phyloP scores from a whole-genome alignment of 305 asterid species.

The Solanum hybrid region DNA sequence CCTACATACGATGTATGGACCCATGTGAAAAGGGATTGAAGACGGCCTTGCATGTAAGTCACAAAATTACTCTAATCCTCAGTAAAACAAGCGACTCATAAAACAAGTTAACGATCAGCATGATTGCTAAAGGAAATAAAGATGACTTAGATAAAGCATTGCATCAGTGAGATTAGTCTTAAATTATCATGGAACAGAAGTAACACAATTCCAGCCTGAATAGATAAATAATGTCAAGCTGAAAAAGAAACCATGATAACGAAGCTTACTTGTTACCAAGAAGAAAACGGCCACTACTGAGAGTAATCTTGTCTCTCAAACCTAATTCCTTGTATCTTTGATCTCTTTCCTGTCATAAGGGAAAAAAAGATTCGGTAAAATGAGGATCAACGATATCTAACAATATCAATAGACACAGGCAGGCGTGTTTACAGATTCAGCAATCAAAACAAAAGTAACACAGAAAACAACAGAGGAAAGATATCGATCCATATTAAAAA shows the following conservation, averaged over 20 bases:
- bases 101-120: background rate
- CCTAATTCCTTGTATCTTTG: conserved; percentile 98
- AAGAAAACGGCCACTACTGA: conserved; percentile 96
- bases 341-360: conserved; percentile 69
- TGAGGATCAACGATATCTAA: conserved; percentile 6
- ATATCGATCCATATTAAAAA: conserved; percentile 1
- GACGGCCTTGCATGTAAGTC: background rate
- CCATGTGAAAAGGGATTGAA: background rate
- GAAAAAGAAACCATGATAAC: conserved; percentile 6
- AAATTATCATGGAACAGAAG: background rate
- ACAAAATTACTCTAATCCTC: background rate
- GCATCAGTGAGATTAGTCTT: background rate
- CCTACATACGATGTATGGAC: background rate
- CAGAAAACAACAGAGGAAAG: background rate
- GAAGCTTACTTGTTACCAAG: conserved; percentile 87
- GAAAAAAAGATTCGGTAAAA: background rate
- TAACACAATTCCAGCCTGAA: background rate
- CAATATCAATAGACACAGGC: background rate
- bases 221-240: background rate
- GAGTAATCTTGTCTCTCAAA: conserved; percentile 93
- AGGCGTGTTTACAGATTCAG: background rate
- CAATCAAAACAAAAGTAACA: background rate
- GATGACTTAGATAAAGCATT: background rate
- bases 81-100: background rate
- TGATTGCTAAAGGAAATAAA: background rate